A percentile compares a stretch with the other conserved stretches of the same genome.
Evolutionary conservation across 306 rosid genomes (phyloP).

Genomic region (Medicago lupulina): DNA sequence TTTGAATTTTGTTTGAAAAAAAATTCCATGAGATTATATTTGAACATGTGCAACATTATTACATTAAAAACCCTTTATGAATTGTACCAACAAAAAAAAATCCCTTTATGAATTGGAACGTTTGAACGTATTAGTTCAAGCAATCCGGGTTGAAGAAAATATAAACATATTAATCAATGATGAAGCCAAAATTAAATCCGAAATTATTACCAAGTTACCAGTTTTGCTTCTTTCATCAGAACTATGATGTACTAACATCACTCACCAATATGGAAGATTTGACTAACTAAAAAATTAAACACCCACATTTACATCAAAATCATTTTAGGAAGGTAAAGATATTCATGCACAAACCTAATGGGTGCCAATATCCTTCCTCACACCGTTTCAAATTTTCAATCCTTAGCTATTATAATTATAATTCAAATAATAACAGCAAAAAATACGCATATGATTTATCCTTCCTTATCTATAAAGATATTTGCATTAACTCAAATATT

Average conservation of each 20-base stretch:
- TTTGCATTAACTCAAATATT: slow-evolving; percentile 49
- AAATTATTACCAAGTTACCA: slow-evolving; percentile 25
- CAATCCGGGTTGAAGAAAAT: not conserved
- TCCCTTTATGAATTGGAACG: not conserved
- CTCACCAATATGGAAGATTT: slow-evolving; percentile 40
- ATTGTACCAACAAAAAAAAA: no score
- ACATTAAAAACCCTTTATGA: not conserved
- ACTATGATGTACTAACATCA: slow-evolving; percentile 42
- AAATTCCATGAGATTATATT: not conserved
- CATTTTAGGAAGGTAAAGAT: slow-evolving; percentile 26
- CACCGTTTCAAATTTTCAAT: slow-evolving; percentile 30
- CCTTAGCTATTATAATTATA: slow-evolving; percentile 14
- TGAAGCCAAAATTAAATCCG: slow-evolving; percentile 7
- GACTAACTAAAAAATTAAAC: not conserved
- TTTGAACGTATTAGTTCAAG: slow-evolving; percentile 1
- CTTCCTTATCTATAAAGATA: slow-evolving; percentile 43
- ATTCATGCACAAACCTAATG: slow-evolving; percentile 2
- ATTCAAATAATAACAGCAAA: slow-evolving; percentile 42
- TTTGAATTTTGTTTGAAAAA: not conserved
- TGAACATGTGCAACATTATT: not conserved
- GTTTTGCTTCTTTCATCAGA: slow-evolving; percentile 33
- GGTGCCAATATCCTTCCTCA: not conserved
- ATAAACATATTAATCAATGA: slow-evolving; percentile 1
- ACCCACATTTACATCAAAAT: not conserved
- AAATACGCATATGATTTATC: slow-evolving; percentile 46